Base-by-base conservation (phyloP, 805 yeast species). In the Schizosaccharomyces japonicus region DNA sequence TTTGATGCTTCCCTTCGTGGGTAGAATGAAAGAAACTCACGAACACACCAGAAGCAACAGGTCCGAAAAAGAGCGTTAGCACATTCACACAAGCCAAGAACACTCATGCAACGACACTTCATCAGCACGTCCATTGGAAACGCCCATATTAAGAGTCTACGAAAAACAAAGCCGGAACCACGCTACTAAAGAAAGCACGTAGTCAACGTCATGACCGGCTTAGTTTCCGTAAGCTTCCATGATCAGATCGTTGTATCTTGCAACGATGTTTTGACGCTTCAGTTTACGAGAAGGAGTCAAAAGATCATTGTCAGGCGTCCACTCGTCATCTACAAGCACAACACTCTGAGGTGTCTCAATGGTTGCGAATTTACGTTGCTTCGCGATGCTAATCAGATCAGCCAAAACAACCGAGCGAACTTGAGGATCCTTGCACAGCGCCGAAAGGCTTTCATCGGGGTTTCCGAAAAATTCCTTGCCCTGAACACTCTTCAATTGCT, bases 281-380 rank as follows among this genome's bases (percentile, higher is more conserved):
- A 90, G 71, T 66, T 90, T 90, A 65, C 85, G 95, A 26, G 98
- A 96, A 50, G 92, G 76, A 13, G 96, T 84, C 50, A 90, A 92
- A 55, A 67, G 82, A 0, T 95, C 95, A 59, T 75, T 81, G 63
- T 83, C 90, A 39, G 98, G 96, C 39, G 96, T 90, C 98, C 98
- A 90, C 67, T 90, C 98, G 48, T 76, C 87, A 53, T 80, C 84
- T 50, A 76, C 70, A 51, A 90, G 62, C 10, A 79, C 82, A 52
- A 79, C 69, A 54, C 85, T 93, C 53, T 73, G 74, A 49, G 90
- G 60, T 53, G 85, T 67, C 64, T 90, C 96, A 54, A 83, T 85
- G 50, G 94, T 93, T 47, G 63, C 67, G 54, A 90, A 72, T 6
- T 93, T 94, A 60, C 78, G 85, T 17, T 72, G 55, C 63, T 73